Conservation (phyloP, 1,284 basidiomycete species). For the Phellopilus nigrolimitatus region DNA sequence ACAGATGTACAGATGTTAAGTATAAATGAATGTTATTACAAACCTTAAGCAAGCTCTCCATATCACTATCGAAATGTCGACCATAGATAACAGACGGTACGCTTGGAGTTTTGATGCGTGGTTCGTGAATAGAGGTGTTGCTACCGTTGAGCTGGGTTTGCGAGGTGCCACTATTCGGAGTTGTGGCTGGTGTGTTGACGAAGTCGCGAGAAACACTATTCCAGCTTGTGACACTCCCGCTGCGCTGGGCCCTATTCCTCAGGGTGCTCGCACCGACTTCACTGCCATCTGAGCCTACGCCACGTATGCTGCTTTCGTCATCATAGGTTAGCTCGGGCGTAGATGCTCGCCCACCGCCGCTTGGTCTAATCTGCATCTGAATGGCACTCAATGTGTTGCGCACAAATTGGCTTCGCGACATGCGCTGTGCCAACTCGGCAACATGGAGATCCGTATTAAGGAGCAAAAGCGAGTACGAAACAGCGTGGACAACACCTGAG, state of each 20-base stretch:
- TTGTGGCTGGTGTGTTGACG: slow-evolving; percentile 25
- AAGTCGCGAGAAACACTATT: slow-evolving; percentile 65
- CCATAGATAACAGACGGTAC: slow-evolving; percentile 44
- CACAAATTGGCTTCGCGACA: slow-evolving; percentile 94
- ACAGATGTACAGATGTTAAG: slow-evolving; percentile 11
- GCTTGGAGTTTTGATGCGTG: slow-evolving; percentile 29
- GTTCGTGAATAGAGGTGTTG: slow-evolving; percentile 22
- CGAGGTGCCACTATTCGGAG: slow-evolving; percentile 19
- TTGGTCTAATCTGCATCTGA: slow-evolving; percentile 60
- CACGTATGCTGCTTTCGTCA: slow-evolving; percentile 56
- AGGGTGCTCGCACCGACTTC: slow-evolving; percentile 41
- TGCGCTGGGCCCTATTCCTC: slow-evolving; percentile 58
- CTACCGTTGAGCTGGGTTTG: slow-evolving; percentile 22
- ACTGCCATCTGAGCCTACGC: slow-evolving; percentile 42
- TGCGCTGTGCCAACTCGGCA: slow-evolving; percentile 82
- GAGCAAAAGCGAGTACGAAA: slow-evolving; percentile 88
- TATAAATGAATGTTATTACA: slow-evolving; percentile 23
- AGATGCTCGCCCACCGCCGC: slow-evolving; percentile 38
- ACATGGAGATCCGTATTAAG: slow-evolving; percentile 98
- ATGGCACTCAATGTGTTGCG: slow-evolving; percentile 88
- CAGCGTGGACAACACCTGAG: slow-evolving; percentile 91
- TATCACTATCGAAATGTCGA: slow-evolving; percentile 76
- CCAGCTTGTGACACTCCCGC: slow-evolving; percentile 79
- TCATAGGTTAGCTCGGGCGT: slow-evolving; percentile 66
- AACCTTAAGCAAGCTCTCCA: slow-evolving; percentile 84